Evolutionary conservation across 805 yeast genomes (phyloP), one percentile per base, ranked within the genome.

Genomic region (Schizosaccharomyces cryophilus): DNA sequence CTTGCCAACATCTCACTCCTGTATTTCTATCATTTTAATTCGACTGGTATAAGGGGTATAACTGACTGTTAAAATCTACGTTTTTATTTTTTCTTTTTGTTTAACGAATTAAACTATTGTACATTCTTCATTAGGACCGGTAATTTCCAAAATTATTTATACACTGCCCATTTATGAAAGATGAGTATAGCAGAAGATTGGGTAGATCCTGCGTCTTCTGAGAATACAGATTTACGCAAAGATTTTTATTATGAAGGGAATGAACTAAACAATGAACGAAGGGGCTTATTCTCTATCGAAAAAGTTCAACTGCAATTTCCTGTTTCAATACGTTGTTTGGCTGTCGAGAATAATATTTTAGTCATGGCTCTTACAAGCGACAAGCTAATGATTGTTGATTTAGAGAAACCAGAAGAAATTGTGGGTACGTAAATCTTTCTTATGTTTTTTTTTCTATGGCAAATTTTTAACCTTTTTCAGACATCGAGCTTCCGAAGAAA

Each of bases 351-450:
- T 63, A 84, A 84, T 65, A 70, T 78, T 5, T 75, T 85, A 48
- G 75, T 78, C 62, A 71, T 84, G 58, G 79, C 82, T 0, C 72
- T 81, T 62, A 72, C 72, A 59, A 70, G 75, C 7, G 83, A 84
- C 0, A 67, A 74, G 17, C 70, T 85, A n/a, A 78, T 78, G 64
- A 70, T 84, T n/a, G 83, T 85, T 40, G 81, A 84, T 65, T 71
- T 85, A 64, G 81, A 80, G 60, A 75, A 75, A 60, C 93, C 93
- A 0, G 80, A 83, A 42, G 74, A 73, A 6, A 82, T 85, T 4
- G 75, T 74, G 47, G 65, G 45, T 54, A 71, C 69, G 29, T 67
- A 74, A n/a, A 69, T 68, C 13, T 63, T 75, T 1, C 72, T 77
- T 13, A 29, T 61, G 0, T 62, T 17, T 62, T 61, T 35, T 61